These are phyloP conservation scores for Porphyra umbilicalis DNA, from an alignment of 31 red algal species.

Conservation along the genomic window DNA sequence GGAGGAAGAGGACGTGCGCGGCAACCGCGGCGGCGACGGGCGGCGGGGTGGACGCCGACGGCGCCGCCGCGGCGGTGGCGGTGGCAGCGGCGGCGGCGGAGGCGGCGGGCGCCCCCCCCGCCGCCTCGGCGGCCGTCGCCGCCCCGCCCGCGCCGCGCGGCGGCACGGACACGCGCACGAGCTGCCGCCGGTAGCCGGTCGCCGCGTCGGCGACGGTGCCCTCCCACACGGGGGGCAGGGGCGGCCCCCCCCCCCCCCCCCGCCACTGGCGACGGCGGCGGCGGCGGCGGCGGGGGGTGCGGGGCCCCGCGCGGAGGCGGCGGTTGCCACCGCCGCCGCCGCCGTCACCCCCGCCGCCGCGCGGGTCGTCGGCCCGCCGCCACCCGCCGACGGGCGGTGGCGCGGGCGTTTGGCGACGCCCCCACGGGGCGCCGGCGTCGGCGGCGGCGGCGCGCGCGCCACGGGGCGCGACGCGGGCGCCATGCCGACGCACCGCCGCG, in stretches of 20 bases:
- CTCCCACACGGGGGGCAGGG: background rate
- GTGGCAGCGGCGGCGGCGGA: background rate
- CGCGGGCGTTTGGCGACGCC: background rate
- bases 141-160: background rate
- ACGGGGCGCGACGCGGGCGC: too few relatives aligned
- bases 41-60: background rate
- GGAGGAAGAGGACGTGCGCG: constrained; percentile 48
- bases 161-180: background rate
- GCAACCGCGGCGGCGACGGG: background rate
- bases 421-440: background rate
- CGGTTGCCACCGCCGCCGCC: background rate
- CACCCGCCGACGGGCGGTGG: too few relatives aligned
- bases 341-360: background rate
- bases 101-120: background rate
- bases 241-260: too few relatives aligned
- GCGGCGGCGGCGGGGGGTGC: background rate
- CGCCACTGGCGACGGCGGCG: too few relatives aligned
- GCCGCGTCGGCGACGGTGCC: background rate
- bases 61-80: background rate
- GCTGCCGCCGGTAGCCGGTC: background rate
- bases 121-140: background rate
- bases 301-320: background rate
- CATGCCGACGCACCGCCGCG: too few relatives aligned
- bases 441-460: too few relatives aligned
- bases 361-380: background rate